Conservation (phyloP, 2,329 filamentous ascomycete species). For the Fusarium dimerum region DNA sequence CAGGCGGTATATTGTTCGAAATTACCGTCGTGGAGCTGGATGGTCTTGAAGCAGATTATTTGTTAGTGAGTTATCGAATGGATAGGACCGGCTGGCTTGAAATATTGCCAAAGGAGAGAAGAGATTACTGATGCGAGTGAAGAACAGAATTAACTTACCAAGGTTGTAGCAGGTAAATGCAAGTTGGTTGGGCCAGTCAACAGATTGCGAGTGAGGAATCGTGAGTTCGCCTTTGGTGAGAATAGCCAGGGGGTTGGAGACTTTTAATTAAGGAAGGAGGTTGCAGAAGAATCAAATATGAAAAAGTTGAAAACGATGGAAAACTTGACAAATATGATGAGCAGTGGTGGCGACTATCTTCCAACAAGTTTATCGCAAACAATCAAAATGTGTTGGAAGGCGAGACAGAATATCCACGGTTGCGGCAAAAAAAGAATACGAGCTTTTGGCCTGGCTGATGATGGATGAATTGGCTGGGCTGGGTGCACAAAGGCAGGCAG, state of each 20-base stretch:
- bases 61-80: conserved; percentile 9
- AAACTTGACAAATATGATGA: neutral
- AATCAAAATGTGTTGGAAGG: neutral
- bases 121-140: too few relatives aligned
- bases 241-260: neutral
- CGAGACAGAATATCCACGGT: neutral
- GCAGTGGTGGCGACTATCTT: neutral
- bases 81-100: neutral
- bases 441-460: neutral
- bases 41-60: conserved; percentile 8
- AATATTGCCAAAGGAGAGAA: neutral
- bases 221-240: neutral
- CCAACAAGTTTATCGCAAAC: neutral
- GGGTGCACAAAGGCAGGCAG: too few relatives aligned
- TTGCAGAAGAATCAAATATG: neutral
- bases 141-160: neutral
- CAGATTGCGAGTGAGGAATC: too few relatives aligned
- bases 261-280: neutral
- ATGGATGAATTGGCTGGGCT: too few relatives aligned
- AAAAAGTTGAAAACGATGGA: neutral
- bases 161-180: neutral
- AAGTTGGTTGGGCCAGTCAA: neutral
- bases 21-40: conserved; percentile 6
- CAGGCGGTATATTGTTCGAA: conserved; percentile 4
- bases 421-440: neutral